phyloP scores from a whole-genome alignment of 2,329 filamentous ascomycete genomes.

The Penicillium sp. region DNA sequence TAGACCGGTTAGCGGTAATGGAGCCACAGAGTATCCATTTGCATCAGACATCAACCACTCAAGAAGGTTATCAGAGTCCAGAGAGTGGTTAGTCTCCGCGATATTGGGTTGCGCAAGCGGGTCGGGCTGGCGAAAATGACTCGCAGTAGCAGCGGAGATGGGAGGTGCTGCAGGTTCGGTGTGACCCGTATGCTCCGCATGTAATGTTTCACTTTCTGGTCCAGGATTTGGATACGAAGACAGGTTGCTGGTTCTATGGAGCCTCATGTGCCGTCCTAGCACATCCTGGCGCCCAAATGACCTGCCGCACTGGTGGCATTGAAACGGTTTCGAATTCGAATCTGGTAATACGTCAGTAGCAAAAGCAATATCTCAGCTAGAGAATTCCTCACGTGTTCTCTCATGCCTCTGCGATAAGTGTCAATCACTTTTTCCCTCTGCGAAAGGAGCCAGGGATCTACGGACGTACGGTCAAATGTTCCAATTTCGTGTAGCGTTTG shows the following conservation, averaged over 20 bases:
- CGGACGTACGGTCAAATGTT: slow-evolving; percentile 18
- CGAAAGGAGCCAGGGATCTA: neutral
- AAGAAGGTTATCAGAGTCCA: slow-evolving; percentile 10
- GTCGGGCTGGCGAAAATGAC: neutral
- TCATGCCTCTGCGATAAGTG: slow-evolving; percentile 12
- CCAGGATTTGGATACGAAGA: too few relatives aligned
- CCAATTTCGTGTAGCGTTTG: slow-evolving; percentile 20
- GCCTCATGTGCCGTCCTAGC: slow-evolving; percentile 17
- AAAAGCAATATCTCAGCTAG: neutral
- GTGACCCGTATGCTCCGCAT: too few relatives aligned
- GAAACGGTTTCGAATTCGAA: slow-evolving; percentile 20
- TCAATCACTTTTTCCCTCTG: neutral
- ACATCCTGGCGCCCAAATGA: slow-evolving; percentile 25
- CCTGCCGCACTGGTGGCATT: slow-evolving; percentile 18
- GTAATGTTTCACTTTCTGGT: too few relatives aligned
- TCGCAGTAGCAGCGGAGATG: neutral
- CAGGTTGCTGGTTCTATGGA: slow-evolving; percentile 14
- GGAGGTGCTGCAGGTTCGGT: neutral
- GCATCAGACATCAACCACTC: slow-evolving; percentile 19
- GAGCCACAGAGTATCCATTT: slow-evolving; percentile 4
- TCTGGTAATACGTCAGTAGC: slow-evolving; percentile 9
- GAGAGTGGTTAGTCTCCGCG: neutral
- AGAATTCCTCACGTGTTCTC: slow-evolving; percentile 10
- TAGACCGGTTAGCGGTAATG: slow-evolving; percentile 10
- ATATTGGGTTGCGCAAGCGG: neutral